These are phyloP conservation scores for Podaxis pistillaris DNA, from an alignment of 768 basidiomycete species.

Conservation along the genomic window DNA sequence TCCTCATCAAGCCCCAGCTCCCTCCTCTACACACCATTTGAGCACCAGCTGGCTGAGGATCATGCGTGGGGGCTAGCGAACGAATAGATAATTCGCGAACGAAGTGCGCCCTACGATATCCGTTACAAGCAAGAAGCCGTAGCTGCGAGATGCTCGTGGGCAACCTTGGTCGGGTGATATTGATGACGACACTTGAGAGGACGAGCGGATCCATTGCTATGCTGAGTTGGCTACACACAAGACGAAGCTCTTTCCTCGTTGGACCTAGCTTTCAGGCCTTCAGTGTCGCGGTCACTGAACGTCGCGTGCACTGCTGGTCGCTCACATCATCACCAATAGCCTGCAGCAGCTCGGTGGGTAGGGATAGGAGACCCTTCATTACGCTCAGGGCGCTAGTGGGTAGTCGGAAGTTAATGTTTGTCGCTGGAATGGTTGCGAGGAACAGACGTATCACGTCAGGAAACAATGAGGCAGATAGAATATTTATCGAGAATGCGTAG, in stretches of 20 bases:
- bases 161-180: conserved; percentile 5
- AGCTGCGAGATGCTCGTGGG: not conserved
- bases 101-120: not conserved
- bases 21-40: conserved; percentile 5
- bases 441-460: not conserved
- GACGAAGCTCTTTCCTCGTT: conserved; percentile 2
- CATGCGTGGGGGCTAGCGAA: not conserved
- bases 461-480: not conserved
- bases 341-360: conserved; percentile 9
- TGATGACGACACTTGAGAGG: conserved; percentile 4
- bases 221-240: conserved; percentile 6
- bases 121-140: not conserved
- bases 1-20: not conserved
- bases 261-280: not conserved
- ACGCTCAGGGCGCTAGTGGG: not conserved
- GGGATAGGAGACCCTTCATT: conserved; percentile 1
- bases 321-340: conserved; percentile 5
- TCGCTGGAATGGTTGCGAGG: not conserved
- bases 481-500: not conserved
- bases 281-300: not conserved
- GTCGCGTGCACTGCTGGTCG: not conserved
- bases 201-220: conserved; percentile 4
- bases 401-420: not conserved
- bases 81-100: conserved; percentile 9
- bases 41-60: not conserved